Evolutionary conservation across 1,139 yeast genomes (phyloP), one percentile per base, ranked within the genome.

Genomic region (Yamadazyma triangularis): DNA sequence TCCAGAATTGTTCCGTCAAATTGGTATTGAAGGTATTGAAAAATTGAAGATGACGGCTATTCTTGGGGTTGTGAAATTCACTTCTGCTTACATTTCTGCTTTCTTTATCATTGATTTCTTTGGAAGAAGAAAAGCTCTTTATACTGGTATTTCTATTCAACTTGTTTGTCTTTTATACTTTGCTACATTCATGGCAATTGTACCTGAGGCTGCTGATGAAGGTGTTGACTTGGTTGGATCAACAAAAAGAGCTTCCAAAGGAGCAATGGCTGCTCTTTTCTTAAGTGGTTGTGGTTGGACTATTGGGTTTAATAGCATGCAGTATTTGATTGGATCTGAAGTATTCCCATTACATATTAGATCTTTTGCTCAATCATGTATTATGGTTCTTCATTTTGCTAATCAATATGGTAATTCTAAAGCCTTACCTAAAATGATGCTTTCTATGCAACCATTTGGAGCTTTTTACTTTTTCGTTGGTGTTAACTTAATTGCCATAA

Each of bases 251-350:
- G 77, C 78, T 4, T 60, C 74, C 25, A 54, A 59, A 31, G 77
- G 64, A 33, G 79, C 81, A 2, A 53, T 74, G 39, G 77, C 79
- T 2, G 64, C 76, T 28, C 52, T 77, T 28, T 75, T 63, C 50
- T 42, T 76, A 26, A 59, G 70, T 24, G 83, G 82, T 36, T 54
- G 65, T 8, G 82, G 80, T 22, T 77, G 83, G 83, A 70, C 78
- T 12, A 51, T 76, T 56, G 83, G 83, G 8, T 77, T 73, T 64
- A 77, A 77, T 53, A 58, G 74, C 3, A 58, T 75, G 34, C 83
- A 77, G 50, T 77, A 76, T 44, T 61, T 77, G 40, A 54, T 77
- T 42, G 77, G 77, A 31, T 64, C 80, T 4, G 83, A 77, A 50
- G 64, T 77, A 32, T 69, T 76, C 51, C 83, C 83, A 15, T 58